Evolutionary conservation across 2,329 filamentous ascomycete genomes (phyloP), one percentile per base, ranked within the genome.

Genomic region (Juglanconis oblonga): DNA sequence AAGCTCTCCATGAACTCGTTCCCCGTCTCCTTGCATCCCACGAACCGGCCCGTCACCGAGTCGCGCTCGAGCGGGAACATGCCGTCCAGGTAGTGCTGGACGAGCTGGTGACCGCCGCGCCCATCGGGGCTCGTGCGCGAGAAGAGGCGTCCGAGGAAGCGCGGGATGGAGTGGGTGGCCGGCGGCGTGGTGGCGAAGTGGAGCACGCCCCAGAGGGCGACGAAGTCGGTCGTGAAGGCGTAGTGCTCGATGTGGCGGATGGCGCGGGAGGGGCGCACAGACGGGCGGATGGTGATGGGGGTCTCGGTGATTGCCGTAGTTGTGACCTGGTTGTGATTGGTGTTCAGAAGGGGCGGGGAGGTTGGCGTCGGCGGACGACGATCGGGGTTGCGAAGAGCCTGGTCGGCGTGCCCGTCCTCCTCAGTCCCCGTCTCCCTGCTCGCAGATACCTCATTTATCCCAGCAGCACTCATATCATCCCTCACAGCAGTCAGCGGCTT

Each of bases 201-300:
- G 40, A 94, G 76, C 5, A 92, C 85, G 1, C 91, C 91, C 81
- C 88, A 91, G 9, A 86, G 76, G 4, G 89, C 83, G 2, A 94
- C 89, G 65, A 91, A 90, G 67, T 95, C 91, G 14, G 79, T 82
- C 8, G 81, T 82, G 69, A 93, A 89, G 3, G 87, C 88, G 68
- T 93, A 95, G 72, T 95, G 91, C 73, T 95, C 91, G 44, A 95
- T 87, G 65, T 92, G 81, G 5, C 82, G 80, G 55, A 94, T 87
- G 3, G 83, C 82, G 45, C 77, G 74, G 62, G 79, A 77, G 5
- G 78, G 73, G 8, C 77, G 71, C 1, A 76, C 69, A 3, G 68
- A 66, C 1, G 74, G 70, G 5, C 72, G 1, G 72, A 73, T 0
- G 74, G 73, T 9, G 55, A 38, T 17, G n/a, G 35, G 36, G 29